These are phyloP conservation scores for Cryphonectria radicalis DNA, from an alignment of 2,329 filamentous ascomycete genomes.

Conservation along the genomic window DNA sequence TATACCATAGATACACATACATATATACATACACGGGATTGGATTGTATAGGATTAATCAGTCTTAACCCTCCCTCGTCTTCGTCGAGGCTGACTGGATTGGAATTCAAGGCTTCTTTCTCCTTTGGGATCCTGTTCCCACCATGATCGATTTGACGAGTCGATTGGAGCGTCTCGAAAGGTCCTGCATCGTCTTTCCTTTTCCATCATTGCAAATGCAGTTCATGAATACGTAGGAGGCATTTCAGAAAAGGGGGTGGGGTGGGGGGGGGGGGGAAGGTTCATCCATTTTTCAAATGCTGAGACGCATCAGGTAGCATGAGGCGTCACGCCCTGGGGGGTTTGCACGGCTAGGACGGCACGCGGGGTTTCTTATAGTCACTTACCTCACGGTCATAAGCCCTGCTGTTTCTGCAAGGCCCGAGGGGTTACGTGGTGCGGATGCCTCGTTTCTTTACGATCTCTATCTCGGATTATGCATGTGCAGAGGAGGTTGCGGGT, in stretches of 20 bases:
- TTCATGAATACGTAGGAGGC: no score
- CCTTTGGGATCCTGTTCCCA: neutral
- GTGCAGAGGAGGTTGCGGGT: neutral
- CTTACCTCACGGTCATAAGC: neutral
- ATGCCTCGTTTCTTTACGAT: neutral
- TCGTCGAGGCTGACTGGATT: neutral
- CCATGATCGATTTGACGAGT: neutral
- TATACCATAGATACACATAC: constrained; percentile 26
- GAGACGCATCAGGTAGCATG: neutral
- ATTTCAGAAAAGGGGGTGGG: neutral
- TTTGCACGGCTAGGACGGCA: constrained; percentile 6
- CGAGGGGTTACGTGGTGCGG: neutral
- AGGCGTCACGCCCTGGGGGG: neutral
- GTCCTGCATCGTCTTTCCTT: neutral
- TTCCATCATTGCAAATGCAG: neutral
- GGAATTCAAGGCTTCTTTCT: neutral
- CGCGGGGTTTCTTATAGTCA: neutral
- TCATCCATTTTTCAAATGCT: neutral
- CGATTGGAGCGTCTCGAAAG: neutral
- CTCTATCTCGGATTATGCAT: neutral
- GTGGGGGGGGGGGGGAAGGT: neutral
- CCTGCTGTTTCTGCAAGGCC: neutral
- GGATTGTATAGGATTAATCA: neutral
- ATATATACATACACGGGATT: neutral
- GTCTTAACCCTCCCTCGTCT: neutral